phyloP scores from a whole-genome alignment of 805 yeast species.

The Barnettozyma sucrosica region DNA sequence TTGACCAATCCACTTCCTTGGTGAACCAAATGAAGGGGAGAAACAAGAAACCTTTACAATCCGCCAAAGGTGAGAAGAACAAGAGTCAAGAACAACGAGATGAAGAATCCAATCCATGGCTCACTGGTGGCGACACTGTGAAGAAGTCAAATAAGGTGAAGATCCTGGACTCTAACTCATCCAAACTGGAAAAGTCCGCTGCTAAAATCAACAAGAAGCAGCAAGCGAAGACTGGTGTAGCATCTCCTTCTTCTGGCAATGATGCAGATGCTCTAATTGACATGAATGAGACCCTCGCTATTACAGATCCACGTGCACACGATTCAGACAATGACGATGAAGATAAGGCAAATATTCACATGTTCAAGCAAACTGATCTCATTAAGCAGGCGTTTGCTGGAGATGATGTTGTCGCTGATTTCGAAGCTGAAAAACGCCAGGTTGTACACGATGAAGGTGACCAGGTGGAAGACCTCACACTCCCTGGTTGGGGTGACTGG shows the following conservation, averaged over 20 bases:
- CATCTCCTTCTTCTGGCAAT: conserved; percentile 16
- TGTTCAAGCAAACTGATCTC: conserved; percentile 76
- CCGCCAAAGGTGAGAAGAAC: conserved; percentile 8
- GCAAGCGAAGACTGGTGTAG: conserved; percentile 29
- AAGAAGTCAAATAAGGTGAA: conserved; percentile 41
- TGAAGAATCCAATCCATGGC: conserved; percentile 47
- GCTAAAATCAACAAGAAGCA: conserved; percentile 27
- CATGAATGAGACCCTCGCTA: conserved; percentile 47
- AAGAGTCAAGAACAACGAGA: conserved; percentile 5
- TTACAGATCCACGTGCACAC: conserved; percentile 42
- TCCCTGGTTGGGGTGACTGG: conserved; percentile 96
- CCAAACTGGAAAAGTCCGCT: conserved; percentile 42
- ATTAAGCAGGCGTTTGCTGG: conserved; percentile 95
- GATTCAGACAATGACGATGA: conserved; percentile 31
- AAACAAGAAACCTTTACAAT: conserved; percentile 6
- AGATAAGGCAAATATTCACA: conserved; percentile 30
- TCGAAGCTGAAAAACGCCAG: conserved; percentile 68
- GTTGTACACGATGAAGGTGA: conserved; percentile 76
- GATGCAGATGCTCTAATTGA: conserved; percentile 37
- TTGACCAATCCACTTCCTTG: conserved; percentile 45
- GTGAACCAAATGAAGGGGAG: conserved; percentile 31
- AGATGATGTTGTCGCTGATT: conserved; percentile 81
- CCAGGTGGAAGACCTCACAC: conserved; percentile 73
- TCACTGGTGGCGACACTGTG: conserved; percentile 29
- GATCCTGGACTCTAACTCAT: conserved; percentile 44